Evolutionary conservation across 768 basidiomycete species (phyloP).

Genomic region (Leucocoprinus leucothites): DNA sequence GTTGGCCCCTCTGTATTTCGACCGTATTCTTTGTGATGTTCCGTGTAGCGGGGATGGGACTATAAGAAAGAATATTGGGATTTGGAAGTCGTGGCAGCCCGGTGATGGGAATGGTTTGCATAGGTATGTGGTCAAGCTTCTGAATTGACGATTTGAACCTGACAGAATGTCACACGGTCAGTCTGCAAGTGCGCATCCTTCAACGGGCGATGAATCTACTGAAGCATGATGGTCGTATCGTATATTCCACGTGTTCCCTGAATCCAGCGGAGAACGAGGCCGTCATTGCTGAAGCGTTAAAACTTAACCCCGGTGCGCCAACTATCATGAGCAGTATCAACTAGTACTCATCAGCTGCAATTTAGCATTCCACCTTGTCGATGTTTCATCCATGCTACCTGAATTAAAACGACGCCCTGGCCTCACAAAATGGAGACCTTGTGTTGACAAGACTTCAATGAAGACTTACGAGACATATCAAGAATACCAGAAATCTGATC

Average conservation of each 20-base stretch:
- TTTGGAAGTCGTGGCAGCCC: constrained; percentile 91
- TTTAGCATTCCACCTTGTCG: constrained; percentile 73
- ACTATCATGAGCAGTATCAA: not conserved
- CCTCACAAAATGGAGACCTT: constrained; percentile 74
- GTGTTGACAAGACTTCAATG: constrained; percentile 50
- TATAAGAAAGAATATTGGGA: constrained; percentile 88
- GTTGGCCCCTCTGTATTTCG: constrained; percentile 67
- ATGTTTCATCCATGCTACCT: constrained; percentile 71
- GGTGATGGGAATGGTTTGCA: constrained; percentile 92
- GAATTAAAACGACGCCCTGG: constrained; percentile 76
- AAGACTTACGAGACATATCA: constrained; percentile 58
- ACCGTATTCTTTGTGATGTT: constrained; percentile 94
- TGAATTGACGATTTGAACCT: not conserved
- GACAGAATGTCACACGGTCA: constrained; percentile 26
- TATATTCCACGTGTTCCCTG: constrained; percentile 97
- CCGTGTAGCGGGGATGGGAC: constrained; percentile 99
- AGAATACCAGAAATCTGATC: constrained; percentile 49
- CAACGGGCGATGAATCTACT: constrained; percentile 91
- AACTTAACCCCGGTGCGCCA: constrained; percentile 58
- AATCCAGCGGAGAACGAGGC: constrained; percentile 99
- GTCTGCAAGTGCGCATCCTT: constrained; percentile 90
- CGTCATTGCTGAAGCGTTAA: constrained; percentile 83
- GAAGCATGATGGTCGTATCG: constrained; percentile 78
- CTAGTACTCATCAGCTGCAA: not conserved
- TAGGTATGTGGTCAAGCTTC: constrained; percentile 37